A percentile compares a stretch with the other conserved stretches of the same genome.
These are phyloP conservation scores for Sphaerosporella brunnea DNA, from an alignment of 495 filamentous ascomycete genomes.

Conservation along the genomic window DNA sequence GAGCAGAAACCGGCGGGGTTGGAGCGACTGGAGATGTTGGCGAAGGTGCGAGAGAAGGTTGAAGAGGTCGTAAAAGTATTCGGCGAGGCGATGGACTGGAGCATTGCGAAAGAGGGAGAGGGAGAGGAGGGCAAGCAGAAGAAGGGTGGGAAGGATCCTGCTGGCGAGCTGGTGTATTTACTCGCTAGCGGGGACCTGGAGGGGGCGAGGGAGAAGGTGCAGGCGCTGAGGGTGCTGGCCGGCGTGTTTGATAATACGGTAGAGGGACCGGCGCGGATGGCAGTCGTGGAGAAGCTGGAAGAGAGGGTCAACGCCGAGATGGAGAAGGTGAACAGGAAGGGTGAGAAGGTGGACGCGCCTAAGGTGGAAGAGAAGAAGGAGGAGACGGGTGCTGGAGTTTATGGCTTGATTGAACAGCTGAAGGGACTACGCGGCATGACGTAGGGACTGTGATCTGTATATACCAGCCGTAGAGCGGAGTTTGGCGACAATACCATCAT, in stretches of 20 bases:
- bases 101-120: slow-evolving; percentile 59
- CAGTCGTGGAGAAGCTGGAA: slow-evolving; percentile 63
- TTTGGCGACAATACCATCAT: too few species aligned
- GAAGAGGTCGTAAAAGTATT: slow-evolving; percentile 78
- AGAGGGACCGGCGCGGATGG: slow-evolving; percentile 69
- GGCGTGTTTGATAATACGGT: slow-evolving; percentile 83
- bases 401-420: slow-evolving; percentile 63
- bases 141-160: slow-evolving; percentile 45
- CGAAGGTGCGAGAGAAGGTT: slow-evolving; percentile 59
- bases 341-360: slow-evolving; percentile 30
- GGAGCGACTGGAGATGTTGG: slow-evolving; percentile 59
- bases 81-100: slow-evolving; percentile 84
- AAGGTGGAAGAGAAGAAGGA: slow-evolving; percentile 11
- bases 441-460: slow-evolving; percentile 26
- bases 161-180: slow-evolving; percentile 51
- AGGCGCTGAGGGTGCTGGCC: slow-evolving; percentile 51
- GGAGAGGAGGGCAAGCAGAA: slow-evolving; percentile 10
- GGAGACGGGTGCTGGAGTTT: slow-evolving; percentile 26
- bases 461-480: too few species aligned
- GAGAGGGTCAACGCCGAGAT: slow-evolving; percentile 36
- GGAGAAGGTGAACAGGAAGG: slow-evolving; percentile 39
- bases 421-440: slow-evolving; percentile 63
- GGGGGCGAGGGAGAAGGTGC: slow-evolving; percentile 51
- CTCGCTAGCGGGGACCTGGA: slow-evolving; percentile 42
- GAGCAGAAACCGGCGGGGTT: slow-evolving; percentile 54